A percentile compares a stretch with the other conserved stretches of the same genome.
Evolutionary conservation across 2,329 filamentous ascomycete species (phyloP).

Genomic region (Rhinocladiella mackenziei): DNA sequence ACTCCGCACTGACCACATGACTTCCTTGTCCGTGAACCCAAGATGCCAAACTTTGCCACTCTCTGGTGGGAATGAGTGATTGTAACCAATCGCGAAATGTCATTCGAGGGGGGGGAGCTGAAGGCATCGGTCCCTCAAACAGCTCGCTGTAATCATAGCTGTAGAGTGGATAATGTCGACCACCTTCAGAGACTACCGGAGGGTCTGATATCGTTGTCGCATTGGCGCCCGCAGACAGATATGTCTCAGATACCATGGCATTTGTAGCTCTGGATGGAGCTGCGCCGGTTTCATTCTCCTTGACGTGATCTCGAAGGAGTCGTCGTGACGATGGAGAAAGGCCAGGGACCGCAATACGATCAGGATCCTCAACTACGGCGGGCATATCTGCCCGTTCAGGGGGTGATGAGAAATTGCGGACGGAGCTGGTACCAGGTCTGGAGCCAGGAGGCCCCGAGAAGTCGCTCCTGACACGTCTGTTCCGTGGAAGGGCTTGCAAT

Average conservation of each 20-base stretch:
- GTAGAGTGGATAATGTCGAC: constrained; percentile 25
- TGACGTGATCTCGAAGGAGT: constrained; percentile 6
- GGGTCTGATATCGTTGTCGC: constrained; percentile 20
- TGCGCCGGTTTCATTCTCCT: constrained; percentile 3
- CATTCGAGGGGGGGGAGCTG: neutral
- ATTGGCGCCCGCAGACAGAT: constrained; percentile 26
- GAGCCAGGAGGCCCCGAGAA: neutral
- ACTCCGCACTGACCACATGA: constrained; percentile 20
- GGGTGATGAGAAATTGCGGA: constrained; percentile 15
- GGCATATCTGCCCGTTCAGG: constrained; percentile 1
- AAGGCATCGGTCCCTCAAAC: constrained; percentile 14
- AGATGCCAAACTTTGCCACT: constrained; percentile 14
- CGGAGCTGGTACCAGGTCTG: constrained; percentile 7
- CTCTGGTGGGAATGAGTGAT: constrained; percentile 12
- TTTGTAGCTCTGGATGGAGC: constrained; percentile 14
- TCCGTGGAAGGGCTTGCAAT: constrained; percentile 24
- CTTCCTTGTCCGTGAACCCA: constrained; percentile 12
- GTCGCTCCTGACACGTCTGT: constrained; percentile 10
- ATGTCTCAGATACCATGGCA: constrained; percentile 28
- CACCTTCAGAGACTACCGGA: constrained; percentile 23
- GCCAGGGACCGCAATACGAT: neutral
- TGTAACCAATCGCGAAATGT: constrained; percentile 14
- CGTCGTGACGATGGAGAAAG: constrained; percentile 8
- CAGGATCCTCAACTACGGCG: constrained; percentile 3
- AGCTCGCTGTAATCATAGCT: constrained; percentile 25